Percentiles rank a stretch among this genome's conserved stretches.
Evolutionary conservation across 2,329 filamentous ascomycete species (phyloP).

Genomic region (Neurospora sp.): DNA sequence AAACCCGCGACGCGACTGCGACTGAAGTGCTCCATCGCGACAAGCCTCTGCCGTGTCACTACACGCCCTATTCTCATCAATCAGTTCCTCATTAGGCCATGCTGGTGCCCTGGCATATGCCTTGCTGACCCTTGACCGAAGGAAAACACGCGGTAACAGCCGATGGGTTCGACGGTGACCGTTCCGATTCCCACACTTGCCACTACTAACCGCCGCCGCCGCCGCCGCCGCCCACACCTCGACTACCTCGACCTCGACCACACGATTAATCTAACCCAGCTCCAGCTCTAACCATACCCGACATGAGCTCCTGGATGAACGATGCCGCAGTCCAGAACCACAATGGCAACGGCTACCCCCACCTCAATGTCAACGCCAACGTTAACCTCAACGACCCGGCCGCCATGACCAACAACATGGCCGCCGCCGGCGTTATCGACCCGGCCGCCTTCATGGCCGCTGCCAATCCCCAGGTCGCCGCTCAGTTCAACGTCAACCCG

Average conservation of each 20-base stretch:
- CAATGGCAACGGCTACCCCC: slow-evolving; percentile 59
- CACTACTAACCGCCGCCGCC: background rate
- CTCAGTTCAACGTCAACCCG: slow-evolving; percentile 41
- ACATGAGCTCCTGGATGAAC: slow-evolving; percentile 67
- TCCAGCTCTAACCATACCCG: slow-evolving; percentile 18
- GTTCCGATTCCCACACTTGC: slow-evolving; percentile 4
- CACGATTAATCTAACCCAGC: slow-evolving; percentile 7
- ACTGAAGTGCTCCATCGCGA: slow-evolving; percentile 27
- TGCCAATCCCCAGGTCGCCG: slow-evolving; percentile 26
- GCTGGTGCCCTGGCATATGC: slow-evolving; percentile 15
- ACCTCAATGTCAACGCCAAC: slow-evolving; percentile 48
- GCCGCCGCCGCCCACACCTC: background rate
- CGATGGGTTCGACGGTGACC: slow-evolving; percentile 33
- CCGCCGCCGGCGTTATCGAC: slow-evolving; percentile 35
- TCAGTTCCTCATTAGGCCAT: slow-evolving; percentile 31
- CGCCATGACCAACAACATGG: slow-evolving; percentile 40
- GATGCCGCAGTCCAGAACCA: slow-evolving; percentile 58
- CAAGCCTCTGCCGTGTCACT: slow-evolving; percentile 36
- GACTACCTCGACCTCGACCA: background rate
- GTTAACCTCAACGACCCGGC: slow-evolving; percentile 45
- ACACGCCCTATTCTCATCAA: slow-evolving; percentile 25
- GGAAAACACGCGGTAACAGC: slow-evolving; percentile 25
- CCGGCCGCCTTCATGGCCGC: slow-evolving; percentile 50
- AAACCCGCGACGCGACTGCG: slow-evolving; percentile 31
- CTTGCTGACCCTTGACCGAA: slow-evolving; percentile 33